Conservation (phyloP, 2,329 filamentous ascomycete species). For the Tolypocladium cylindrosporum region DNA sequence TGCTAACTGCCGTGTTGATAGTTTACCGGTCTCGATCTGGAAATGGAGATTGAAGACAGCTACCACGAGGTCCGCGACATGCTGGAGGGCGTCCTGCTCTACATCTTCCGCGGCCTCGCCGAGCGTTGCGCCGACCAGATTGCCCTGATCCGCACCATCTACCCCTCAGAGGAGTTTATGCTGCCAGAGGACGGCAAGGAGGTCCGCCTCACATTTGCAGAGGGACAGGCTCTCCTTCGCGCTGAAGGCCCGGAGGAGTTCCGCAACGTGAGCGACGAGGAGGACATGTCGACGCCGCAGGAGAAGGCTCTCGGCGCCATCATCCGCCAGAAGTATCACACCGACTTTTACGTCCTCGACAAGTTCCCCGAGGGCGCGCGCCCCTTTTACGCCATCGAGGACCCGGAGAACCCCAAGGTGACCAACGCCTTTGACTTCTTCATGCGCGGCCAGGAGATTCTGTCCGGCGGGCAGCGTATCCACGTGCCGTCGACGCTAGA, state of each 20-base stretch:
- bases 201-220: conserved; percentile 66
- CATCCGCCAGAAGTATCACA: conserved; percentile 79
- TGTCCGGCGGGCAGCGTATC: conserved; percentile 87
- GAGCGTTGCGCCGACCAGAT: conserved; percentile 61
- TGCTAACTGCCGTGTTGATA: conserved; percentile 15
- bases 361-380: conserved; percentile 86
- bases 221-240: conserved; percentile 67
- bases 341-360: conserved; percentile 94
- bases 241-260: conserved; percentile 61
- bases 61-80: conserved; percentile 67
- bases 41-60: conserved; percentile 76
- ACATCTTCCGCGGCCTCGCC: conserved; percentile 66
- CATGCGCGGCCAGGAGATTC: conserved; percentile 84
- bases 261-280: conserved; percentile 60
- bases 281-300: conserved; percentile 72
- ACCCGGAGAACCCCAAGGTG: conserved; percentile 4
- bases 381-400: conserved; percentile 86
- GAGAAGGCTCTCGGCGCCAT: conserved; percentile 84
- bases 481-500: conserved; percentile 69
- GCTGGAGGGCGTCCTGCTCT: conserved; percentile 63
- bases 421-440: conserved; percentile 37
- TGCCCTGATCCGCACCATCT: conserved; percentile 60
- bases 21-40: conserved; percentile 81
- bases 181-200: conserved; percentile 66
- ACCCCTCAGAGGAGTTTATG: conserved; percentile 69